These are phyloP conservation scores for Alternaria sp. DNA, from an alignment of 2,329 filamentous ascomycete species.

Conservation along the genomic window DNA sequence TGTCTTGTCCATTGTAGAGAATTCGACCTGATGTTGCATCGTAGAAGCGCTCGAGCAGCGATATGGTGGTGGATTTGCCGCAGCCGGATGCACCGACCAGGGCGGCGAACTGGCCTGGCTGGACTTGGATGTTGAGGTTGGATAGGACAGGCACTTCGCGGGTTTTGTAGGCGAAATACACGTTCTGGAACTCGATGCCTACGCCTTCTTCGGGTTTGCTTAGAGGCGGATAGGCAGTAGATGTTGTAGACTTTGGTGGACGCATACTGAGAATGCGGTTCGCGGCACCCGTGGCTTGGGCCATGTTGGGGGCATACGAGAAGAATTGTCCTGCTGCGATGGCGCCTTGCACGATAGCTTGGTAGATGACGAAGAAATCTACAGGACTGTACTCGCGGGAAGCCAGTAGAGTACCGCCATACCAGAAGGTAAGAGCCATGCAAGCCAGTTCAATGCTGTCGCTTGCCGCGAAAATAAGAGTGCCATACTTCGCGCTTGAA, in stretches of 20 bases:
- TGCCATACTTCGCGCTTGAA: constrained; percentile 66
- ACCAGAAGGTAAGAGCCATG: constrained; percentile 68
- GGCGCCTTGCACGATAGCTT: constrained; percentile 56
- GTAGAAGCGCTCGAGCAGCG: constrained; percentile 70
- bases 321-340: constrained; percentile 49
- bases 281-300: constrained; percentile 44
- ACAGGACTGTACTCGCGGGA: constrained; percentile 55
- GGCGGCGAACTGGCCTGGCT: constrained; percentile 71
- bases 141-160: constrained; percentile 72
- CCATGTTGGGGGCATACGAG: constrained; percentile 56
- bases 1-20: constrained; percentile 55
- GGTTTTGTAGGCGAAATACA: constrained; percentile 92
- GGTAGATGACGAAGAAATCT: constrained; percentile 61
- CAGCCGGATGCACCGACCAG: constrained; percentile 72
- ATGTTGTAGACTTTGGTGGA: constrained; percentile 11
- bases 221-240: constrained; percentile 17
- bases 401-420: constrained; percentile 49
- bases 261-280: constrained; percentile 48
- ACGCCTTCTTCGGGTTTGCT: constrained; percentile 20
- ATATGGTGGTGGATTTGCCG: constrained; percentile 75
- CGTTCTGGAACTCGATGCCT: constrained; percentile 83
- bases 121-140: constrained; percentile 54
- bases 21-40: constrained; percentile 69
- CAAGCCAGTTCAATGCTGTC: constrained; percentile 69
- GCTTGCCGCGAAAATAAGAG: constrained; percentile 70